Conservation (phyloP, 2,329 filamentous ascomycete species). For the Fusarium lateritium region DNA sequence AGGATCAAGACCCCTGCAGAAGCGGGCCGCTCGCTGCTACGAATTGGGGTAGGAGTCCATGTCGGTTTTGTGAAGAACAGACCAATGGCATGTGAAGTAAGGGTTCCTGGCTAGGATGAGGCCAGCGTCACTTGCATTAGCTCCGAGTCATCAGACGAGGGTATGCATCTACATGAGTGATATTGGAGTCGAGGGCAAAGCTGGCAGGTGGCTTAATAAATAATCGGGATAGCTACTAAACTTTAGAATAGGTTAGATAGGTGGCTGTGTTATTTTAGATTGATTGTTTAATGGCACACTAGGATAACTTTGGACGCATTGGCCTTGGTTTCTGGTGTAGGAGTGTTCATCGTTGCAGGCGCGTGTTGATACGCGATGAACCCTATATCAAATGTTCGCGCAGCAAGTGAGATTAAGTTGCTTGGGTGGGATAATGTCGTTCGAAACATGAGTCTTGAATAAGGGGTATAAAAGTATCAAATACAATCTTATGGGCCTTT, state of each 20-base stretch:
- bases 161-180: conserved; percentile 23
- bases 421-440: conserved; percentile 17
- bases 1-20: conserved; percentile 44
- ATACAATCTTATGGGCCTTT: background rate
- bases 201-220: background rate
- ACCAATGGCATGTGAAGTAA: conserved; percentile 40
- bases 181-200: conserved; percentile 9
- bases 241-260: background rate
- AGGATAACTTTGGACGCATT: no score
- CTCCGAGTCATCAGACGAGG: conserved; percentile 42
- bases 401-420: conserved; percentile 19
- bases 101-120: conserved; percentile 46
- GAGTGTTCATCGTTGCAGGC: background rate
- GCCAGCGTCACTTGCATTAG: conserved; percentile 50
- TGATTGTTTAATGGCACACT: no score
- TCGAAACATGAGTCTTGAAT: background rate
- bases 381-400: background rate
- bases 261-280: no score
- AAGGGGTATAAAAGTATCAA: conserved; percentile 1
- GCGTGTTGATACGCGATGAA: conserved; percentile 4
- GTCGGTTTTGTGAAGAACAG: conserved; percentile 38
- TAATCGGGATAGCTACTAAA: no score
- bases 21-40: conserved; percentile 47
- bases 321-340: no score
- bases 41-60: conserved; percentile 39